Base-by-base conservation (phyloP, 495 filamentous ascomycete species). In the Niebla homalea region DNA sequence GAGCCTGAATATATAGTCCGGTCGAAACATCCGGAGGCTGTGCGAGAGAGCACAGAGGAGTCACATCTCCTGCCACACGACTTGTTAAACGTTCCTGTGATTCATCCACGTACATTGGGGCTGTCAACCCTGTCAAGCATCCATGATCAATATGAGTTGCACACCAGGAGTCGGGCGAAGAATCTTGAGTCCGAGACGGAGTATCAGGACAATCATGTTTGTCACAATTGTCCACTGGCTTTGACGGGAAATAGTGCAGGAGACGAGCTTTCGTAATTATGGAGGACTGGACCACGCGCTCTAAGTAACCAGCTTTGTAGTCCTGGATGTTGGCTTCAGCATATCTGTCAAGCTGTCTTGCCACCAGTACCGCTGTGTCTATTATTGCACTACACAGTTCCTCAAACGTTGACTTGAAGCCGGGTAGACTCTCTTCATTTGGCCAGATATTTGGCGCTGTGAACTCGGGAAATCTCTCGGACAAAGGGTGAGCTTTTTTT, bases 81-180 rank as follows among this genome's bases (percentile, higher is more conserved):
- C 62, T 58, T 4, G 62, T 62, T 11, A 46, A 53, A 0, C 67
- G 68, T 1, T 70, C 50, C 15, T 62, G 63, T 12, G 71, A 65
- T 66, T 97, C 90, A 62, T 97, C 87, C 55, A 96, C 73, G 62
- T 94, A 99, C 86, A 97, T 92, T 37, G 90, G 88, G 5, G 84
- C 88, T 1, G 93, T 99, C 26, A 99, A 73, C 16, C 92, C 92
- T 0, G 89, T 95, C 21, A 98, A 71, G 63, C 92, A 96, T 44
- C 90, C 88, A 55, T 94, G 54, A 36, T 95, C 90, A 43, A 90
- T 68, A 62, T 98, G 93, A 2, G 88, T 94, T 3, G 89, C 85
- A 64, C 92, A 99, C 92, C 92, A 99, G 63, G 89, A 86, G 63
- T 96, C 90, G 49, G 84, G 80, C 35, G 78, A 76, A n/a, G 63